These are phyloP conservation scores for Nymphaea thermarum DNA, from an alignment of 164 flowering plant species.

Conservation along the genomic window DNA sequence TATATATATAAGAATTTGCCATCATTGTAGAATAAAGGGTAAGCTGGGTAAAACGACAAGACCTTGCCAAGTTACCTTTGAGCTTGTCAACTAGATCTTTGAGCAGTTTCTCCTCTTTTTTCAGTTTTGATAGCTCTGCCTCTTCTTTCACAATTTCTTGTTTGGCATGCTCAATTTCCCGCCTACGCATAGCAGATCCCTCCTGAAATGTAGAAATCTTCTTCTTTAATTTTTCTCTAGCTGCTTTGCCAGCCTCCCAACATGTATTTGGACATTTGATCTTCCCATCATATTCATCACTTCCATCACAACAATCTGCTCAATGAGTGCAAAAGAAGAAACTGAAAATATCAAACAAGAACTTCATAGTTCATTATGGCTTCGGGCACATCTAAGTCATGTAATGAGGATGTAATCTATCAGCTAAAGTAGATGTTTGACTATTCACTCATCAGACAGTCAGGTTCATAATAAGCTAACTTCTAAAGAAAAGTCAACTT, in stretches of 20 bases:
- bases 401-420: too few relatives aligned
- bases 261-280: slow-evolving; percentile 76
- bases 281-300: slow-evolving; percentile 86
- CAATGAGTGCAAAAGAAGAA: slow-evolving; percentile 5
- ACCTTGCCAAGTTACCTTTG: slow-evolving; percentile 34
- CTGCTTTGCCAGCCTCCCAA: slow-evolving; percentile 96
- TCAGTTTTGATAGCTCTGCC: slow-evolving; percentile 63
- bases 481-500: too few relatives aligned
- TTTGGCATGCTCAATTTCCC: slow-evolving; percentile 60
- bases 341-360: background rate
- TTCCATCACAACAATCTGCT: slow-evolving; percentile 97
- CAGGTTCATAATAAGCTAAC: too few relatives aligned
- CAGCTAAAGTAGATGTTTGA: too few relatives aligned
- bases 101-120: slow-evolving; percentile 64
- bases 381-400: too few relatives aligned
- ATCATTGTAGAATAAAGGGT: too few relatives aligned
- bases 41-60: background rate
- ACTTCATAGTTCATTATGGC: too few relatives aligned
- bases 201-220: slow-evolving; percentile 73
- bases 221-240: slow-evolving; percentile 76
- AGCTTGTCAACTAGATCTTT: slow-evolving; percentile 77
- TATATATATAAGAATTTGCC: too few relatives aligned
- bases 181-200: slow-evolving; percentile 50
- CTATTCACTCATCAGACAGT: too few relatives aligned
- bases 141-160: slow-evolving; percentile 50